phyloP scores from a whole-genome alignment of 768 basidiomycete genomes.

The Amanita pallidorosea region DNA sequence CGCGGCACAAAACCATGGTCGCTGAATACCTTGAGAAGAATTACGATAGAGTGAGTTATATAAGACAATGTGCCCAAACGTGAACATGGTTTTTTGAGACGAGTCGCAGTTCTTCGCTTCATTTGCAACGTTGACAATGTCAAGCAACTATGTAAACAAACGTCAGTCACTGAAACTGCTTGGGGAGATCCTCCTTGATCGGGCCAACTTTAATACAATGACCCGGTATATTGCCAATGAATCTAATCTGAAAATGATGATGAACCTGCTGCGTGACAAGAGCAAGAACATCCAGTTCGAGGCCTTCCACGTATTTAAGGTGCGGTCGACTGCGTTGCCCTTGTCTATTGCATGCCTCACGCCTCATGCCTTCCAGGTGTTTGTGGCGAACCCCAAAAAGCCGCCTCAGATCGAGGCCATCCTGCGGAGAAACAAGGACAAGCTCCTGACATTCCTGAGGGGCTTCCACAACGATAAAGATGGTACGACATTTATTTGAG shows the following conservation, averaged over 20 bases:
- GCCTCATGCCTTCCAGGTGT: conserved; percentile 42
- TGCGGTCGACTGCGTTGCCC: conserved; percentile 25
- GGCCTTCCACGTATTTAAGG: conserved; percentile 99
- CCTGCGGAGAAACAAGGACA: conserved; percentile 88
- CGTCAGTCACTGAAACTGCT: conserved; percentile 96
- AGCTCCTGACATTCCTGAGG: conserved; percentile 80
- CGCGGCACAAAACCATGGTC: conserved; percentile 96
- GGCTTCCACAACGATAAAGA: conserved; percentile 98
- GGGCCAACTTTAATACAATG: conserved; percentile 98
- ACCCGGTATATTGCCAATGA: conserved; percentile 94
- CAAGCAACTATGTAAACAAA: conserved; percentile 98
- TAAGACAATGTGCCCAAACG: conserved; percentile 1
- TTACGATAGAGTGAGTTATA: conserved; percentile 77
- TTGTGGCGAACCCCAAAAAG: conserved; percentile 99
- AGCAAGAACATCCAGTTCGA: conserved; percentile 99
- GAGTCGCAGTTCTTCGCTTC: conserved; percentile 80
- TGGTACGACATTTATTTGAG: conserved; percentile 39
- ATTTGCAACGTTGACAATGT: conserved; percentile 87
- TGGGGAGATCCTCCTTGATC: conserved; percentile 94
- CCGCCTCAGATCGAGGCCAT: conserved; percentile 91
- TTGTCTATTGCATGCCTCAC: not conserved
- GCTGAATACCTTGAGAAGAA: conserved; percentile 95
- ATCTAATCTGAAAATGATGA: conserved; percentile 99
- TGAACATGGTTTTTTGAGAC: not conserved
- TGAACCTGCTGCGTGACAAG: conserved; percentile 96